Conservation (phyloP, 2,329 filamentous ascomycete species). For the Pezicula carpinea region DNA sequence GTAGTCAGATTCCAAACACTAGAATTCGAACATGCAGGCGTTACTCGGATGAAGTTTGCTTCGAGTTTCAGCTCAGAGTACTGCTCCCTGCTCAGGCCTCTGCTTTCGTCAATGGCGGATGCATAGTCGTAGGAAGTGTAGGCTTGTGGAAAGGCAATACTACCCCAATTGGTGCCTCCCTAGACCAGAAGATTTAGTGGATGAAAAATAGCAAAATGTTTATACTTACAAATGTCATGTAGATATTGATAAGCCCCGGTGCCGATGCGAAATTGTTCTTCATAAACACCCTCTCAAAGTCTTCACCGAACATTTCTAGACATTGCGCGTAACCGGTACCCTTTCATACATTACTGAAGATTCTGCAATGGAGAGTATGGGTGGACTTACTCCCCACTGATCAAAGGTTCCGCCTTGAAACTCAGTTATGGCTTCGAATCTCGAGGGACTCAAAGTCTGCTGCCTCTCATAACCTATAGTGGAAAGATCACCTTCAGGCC, state of each 20-base stretch:
- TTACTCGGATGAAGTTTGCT: conserved; percentile 15
- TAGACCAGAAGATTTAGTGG: conserved; percentile 35
- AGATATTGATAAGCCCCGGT: conserved; percentile 63
- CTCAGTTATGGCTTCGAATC: conserved; percentile 55
- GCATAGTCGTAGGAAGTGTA: conserved; percentile 48
- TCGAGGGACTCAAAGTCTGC: conserved; percentile 53
- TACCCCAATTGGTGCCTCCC: conserved; percentile 79
- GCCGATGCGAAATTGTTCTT: conserved; percentile 66
- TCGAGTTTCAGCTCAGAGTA: conserved; percentile 17
- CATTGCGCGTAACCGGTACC: conserved; percentile 42
- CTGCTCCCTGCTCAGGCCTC: conserved; percentile 13
- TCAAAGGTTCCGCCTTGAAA: conserved; percentile 42
- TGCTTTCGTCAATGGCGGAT: conserved; percentile 13
- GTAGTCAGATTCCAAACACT: conserved; percentile 25
- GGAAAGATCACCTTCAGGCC: conserved; percentile 28
- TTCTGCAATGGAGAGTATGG: too few relatives aligned
- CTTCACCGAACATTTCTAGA: conserved; percentile 55
- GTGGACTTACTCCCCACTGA: conserved; percentile 6
- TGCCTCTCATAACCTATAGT: conserved; percentile 47
- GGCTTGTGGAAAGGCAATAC: conserved; percentile 61
- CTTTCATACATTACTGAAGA: background rate
- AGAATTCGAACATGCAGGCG: conserved; percentile 15
- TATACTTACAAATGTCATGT: conserved; percentile 52
- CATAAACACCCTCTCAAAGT: conserved; percentile 70
- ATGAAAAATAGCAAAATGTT: background rate